phyloP scores from a whole-genome alignment of 768 basidiomycete species.

The Chalciporus pseudorubinellus region DNA sequence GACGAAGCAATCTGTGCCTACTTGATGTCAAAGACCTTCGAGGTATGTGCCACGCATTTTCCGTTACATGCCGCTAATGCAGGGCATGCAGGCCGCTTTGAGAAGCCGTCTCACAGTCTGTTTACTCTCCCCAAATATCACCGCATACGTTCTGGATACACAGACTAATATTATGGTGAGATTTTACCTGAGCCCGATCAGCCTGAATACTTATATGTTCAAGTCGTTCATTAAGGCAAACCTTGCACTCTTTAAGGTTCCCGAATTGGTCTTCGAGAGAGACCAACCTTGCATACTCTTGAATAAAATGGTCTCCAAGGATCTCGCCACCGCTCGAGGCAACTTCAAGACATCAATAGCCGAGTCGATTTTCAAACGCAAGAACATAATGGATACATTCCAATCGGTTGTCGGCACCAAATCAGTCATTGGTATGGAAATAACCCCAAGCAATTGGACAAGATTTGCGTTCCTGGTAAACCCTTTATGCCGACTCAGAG shows the following conservation, averaged over 20 bases:
- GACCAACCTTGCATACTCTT: background rate
- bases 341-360: constrained; percentile 1
- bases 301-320: background rate
- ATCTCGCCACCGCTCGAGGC: background rate
- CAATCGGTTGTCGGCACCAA: background rate
- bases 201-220: background rate
- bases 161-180: background rate
- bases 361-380: background rate
- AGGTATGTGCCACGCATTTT: background rate
- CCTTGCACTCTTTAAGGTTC: constrained; percentile 2
- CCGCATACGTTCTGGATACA: background rate
- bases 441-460: background rate
- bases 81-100: background rate
- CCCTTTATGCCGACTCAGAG: background rate
- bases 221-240: constrained; percentile 2
- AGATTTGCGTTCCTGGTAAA: constrained; percentile 2
- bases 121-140: constrained; percentile 4
- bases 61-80: background rate
- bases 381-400: background rate
- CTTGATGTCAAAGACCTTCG: background rate
- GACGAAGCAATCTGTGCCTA: background rate
- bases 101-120: background rate
- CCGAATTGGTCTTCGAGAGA: background rate
- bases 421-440: constrained; percentile 1
- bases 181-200: background rate